Conservation (phyloP, 257 asterid species). For the Fraxinus pennsylvanica region DNA sequence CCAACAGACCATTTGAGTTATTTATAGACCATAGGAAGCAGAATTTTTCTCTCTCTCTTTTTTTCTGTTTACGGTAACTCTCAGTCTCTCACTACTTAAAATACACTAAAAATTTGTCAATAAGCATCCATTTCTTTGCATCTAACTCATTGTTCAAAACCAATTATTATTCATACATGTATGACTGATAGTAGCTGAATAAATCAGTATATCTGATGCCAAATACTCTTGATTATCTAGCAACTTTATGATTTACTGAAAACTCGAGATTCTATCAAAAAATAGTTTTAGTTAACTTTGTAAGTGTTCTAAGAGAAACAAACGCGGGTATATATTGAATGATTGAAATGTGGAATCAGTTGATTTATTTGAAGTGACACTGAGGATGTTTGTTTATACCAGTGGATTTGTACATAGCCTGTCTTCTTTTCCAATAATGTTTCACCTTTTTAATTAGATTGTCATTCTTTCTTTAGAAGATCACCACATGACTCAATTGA, state of each 20-base stretch:
- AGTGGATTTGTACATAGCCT: background rate
- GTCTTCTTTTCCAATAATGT: background rate
- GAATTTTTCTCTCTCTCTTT: background rate
- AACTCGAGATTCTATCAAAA: background rate
- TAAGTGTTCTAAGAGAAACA: background rate
- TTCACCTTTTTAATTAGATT: background rate
- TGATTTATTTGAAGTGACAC: background rate
- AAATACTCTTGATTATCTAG: constrained; percentile 6
- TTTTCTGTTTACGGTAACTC: background rate
- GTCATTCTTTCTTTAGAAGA: background rate
- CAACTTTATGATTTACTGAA: background rate
- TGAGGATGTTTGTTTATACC: background rate
- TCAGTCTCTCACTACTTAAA: background rate
- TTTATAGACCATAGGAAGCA: background rate
- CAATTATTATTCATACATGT: background rate
- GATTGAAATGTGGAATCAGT: background rate
- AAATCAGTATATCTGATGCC: constrained; percentile 1
- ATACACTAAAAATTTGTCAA: background rate
- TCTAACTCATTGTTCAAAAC: background rate
- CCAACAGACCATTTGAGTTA: background rate
- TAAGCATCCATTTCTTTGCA: background rate
- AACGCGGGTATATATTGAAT: background rate
- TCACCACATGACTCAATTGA: background rate
- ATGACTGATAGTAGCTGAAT: background rate
- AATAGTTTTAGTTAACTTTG: background rate